A percentile compares a stretch with the other conserved stretches of the same genome.
Conservation (phyloP, 1,284 basidiomycete genomes). For the Thecaphora frezii region DNA sequence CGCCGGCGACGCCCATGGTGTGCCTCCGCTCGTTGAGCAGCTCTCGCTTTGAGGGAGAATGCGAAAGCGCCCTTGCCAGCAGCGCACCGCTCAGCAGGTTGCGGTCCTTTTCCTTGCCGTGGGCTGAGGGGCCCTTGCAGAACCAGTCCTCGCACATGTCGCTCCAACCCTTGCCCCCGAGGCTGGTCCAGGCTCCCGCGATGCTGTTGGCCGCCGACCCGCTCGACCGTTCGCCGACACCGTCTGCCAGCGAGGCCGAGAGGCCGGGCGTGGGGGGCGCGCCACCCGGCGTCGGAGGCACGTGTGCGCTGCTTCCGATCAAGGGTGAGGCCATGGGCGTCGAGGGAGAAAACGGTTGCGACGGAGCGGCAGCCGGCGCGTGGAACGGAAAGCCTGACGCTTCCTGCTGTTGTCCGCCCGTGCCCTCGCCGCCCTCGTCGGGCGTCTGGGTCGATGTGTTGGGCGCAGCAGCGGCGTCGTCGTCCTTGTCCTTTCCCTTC, state of each 20-base stretch:
- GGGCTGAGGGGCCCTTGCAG: constrained; percentile 39
- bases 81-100: constrained; percentile 26
- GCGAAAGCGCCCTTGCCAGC: constrained; percentile 23
- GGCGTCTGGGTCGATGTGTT: neutral
- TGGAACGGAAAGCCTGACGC: constrained; percentile 2
- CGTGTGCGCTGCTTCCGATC: constrained; percentile 20
- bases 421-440: too few species aligned
- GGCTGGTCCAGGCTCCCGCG: constrained; percentile 11
- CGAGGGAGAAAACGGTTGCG: constrained; percentile 9
- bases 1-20: too few species aligned
- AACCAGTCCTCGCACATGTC: constrained; percentile 60
- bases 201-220: neutral
- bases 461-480: constrained; percentile 2
- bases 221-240: neutral
- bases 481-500: constrained; percentile 31
- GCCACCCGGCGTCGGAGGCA: too few species aligned
- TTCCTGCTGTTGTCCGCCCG: neutral
- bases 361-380: constrained; percentile 11
- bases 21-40: neutral
- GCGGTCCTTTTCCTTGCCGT: constrained; percentile 10
- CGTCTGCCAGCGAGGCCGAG: neutral
- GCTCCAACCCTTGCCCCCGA: constrained; percentile 57
- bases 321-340: constrained; percentile 18
- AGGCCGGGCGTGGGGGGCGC: neutral
- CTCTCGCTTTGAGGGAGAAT: constrained; percentile 14